Evolutionary conservation across 768 basidiomycete species (phyloP).

Genomic region (Mycena indigotica): DNA sequence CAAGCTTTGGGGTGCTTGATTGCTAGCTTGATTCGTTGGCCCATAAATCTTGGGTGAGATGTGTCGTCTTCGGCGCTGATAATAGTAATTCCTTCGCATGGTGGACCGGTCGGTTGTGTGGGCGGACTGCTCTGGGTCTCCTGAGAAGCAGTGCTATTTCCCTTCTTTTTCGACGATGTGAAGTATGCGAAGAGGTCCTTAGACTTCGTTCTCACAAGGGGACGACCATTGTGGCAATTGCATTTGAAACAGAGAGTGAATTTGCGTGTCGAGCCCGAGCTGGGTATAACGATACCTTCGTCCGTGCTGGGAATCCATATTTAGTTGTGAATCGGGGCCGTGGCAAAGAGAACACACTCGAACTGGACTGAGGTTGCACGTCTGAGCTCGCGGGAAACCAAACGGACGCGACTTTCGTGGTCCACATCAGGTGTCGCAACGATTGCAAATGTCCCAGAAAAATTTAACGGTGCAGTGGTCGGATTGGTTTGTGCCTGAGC

Average conservation of each 20-base stretch:
- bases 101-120: not conserved
- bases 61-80: constrained; percentile 2
- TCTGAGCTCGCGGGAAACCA: not conserved
- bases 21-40: not conserved
- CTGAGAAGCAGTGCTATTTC: not conserved
- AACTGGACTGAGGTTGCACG: not conserved
- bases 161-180: not conserved
- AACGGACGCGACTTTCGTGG: not conserved
- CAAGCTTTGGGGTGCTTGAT: not conserved
- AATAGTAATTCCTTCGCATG: not conserved
- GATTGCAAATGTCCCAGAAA: constrained; percentile 1
- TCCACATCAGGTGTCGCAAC: not conserved
- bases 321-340: not conserved
- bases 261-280: not conserved
- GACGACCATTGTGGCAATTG: not conserved
- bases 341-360: not conserved
- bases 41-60: not conserved
- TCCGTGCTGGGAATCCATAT: not conserved
- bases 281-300: not conserved
- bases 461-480: not conserved
- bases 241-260: not conserved
- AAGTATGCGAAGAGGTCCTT: not conserved
- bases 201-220: not conserved
- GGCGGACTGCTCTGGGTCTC: not conserved
- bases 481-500: not conserved